Base-by-base conservation (phyloP, 768 basidiomycete genomes). In the Boletus bicolor region DNA sequence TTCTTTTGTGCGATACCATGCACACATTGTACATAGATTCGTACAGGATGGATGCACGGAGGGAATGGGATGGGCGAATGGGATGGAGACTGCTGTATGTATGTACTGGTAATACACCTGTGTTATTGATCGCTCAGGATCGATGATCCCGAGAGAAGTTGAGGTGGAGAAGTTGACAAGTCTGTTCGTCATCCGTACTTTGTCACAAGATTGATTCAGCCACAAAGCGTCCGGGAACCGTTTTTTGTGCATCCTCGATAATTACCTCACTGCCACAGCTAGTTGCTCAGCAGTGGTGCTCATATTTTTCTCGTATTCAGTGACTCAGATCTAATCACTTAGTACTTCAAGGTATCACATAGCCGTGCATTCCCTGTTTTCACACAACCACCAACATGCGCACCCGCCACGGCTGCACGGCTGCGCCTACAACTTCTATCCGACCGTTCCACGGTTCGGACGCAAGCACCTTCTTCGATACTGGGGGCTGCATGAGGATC, bases 1-100 rank as follows among this genome's bases (percentile, higher is more conserved):
- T 42, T 28, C 28, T 39, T 53, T 35, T 28, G 37, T 46, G 39
- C 35, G 51, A 62, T 62, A 61, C 55, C 51, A 50, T 34, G 36
- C 36, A 44, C 34, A 38, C 21, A 28, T 10, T 30, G 38, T 44
- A 42, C 41, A 39, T 52, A 62, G 59, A 49, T 5, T 26, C 15
- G 43, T 44, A 17, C 12, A 14, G 43, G 38, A 39, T 28, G 42
- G 32, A 12, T 26, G 7, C 8, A 19, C 17, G 42, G 11, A n/a
- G 44, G 51, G 45, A 0, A 35, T 48, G 10, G 11, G 36, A 44
- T 5, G 19, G 19, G 17, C 8, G 44, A n/a, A 42, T 15, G 6
- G 21, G 15, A n/a, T n/a, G 26, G 30, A 38, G 26, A 19, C 5
- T 11, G 28, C 24, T 32, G 54, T 49, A 44, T n/a, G 21, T 39